Percentiles rank a stretch among this genome's conserved stretches.
These are phyloP conservation scores for Trametes polyzona DNA, from an alignment of 1,284 basidiomycete genomes.

Conservation along the genomic window DNA sequence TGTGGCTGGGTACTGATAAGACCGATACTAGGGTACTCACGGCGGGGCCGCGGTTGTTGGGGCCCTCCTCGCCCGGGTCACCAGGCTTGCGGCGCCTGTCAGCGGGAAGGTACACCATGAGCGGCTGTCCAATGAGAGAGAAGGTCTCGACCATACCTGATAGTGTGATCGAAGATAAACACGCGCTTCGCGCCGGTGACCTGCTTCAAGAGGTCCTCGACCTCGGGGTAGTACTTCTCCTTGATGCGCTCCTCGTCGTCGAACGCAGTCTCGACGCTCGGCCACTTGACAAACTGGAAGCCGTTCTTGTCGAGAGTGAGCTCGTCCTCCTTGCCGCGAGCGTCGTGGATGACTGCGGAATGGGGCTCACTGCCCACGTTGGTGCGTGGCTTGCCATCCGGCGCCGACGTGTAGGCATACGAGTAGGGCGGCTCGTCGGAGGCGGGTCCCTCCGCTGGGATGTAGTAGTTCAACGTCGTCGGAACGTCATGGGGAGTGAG, in stretches of 20 bases:
- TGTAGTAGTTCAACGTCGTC: constrained; percentile 37
- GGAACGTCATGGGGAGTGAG: constrained; percentile 35
- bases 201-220: constrained; percentile 46
- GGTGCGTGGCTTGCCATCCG: constrained; percentile 23
- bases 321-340: constrained; percentile 36
- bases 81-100: constrained; percentile 26
- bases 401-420: constrained; percentile 30
- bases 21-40: constrained; percentile 30
- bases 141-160: constrained; percentile 37
- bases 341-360: constrained; percentile 33
- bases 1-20: neutral
- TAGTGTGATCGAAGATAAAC: constrained; percentile 50
- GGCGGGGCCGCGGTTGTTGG: constrained; percentile 35
- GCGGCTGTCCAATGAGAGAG: no score
- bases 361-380: constrained; percentile 32
- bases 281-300: constrained; percentile 43
- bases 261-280: constrained; percentile 45
- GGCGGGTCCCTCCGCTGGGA: constrained; percentile 23
- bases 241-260: constrained; percentile 42
- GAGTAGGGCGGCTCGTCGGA: constrained; percentile 29
- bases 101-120: neutral
- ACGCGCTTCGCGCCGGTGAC: constrained; percentile 39
- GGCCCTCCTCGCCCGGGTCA: constrained; percentile 2
- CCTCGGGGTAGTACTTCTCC: constrained; percentile 44
- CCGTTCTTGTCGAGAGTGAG: constrained; percentile 45